Percentiles rank a stretch among this genome's conserved stretches.
Evolutionary conservation across 1,139 yeast genomes (phyloP).

Genomic region (Candida tropicalis): DNA sequence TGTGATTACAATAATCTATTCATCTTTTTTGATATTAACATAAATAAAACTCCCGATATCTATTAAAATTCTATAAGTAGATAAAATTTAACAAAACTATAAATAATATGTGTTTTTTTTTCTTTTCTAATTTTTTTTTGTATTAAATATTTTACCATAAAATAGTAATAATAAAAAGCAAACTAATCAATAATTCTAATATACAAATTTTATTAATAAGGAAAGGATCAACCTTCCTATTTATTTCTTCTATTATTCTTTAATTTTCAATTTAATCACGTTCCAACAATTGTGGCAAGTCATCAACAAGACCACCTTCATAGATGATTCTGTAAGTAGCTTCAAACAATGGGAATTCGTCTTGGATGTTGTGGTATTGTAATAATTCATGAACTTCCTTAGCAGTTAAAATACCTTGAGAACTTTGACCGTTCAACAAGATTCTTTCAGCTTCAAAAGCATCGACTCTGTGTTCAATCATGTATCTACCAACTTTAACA

Average conservation of each 20-base stretch:
- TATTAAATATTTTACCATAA: too few relatives aligned
- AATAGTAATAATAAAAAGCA: neutral
- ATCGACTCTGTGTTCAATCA: conserved; percentile 68
- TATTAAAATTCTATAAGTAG: neutral
- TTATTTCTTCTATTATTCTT: too few relatives aligned
- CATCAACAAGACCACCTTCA: conserved; percentile 65
- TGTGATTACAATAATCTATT: too few relatives aligned
- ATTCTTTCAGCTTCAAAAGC: conserved; percentile 82
- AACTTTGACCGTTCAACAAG: conserved; percentile 87
- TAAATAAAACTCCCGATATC: conserved; percentile 2
- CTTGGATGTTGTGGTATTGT: conserved; percentile 55
- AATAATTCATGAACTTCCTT: conserved; percentile 88
- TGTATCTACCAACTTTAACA: conserved; percentile 81
- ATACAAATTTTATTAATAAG: neutral
- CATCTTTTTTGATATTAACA: too few relatives aligned
- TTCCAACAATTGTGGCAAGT: conserved; percentile 65
- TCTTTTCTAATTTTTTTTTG: neutral
- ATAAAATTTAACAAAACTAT: neutral
- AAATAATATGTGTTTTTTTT: neutral
- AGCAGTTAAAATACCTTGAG: conserved; percentile 90
- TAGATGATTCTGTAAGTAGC: conserved; percentile 83
- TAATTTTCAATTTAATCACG: conserved; percentile 2
- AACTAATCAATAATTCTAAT: conserved; percentile 4
- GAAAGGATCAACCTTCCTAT: conserved; percentile 5
- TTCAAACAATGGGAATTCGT: conserved; percentile 85